Conservation (phyloP, 768 basidiomycete genomes). For the Suillus tomentosus region DNA sequence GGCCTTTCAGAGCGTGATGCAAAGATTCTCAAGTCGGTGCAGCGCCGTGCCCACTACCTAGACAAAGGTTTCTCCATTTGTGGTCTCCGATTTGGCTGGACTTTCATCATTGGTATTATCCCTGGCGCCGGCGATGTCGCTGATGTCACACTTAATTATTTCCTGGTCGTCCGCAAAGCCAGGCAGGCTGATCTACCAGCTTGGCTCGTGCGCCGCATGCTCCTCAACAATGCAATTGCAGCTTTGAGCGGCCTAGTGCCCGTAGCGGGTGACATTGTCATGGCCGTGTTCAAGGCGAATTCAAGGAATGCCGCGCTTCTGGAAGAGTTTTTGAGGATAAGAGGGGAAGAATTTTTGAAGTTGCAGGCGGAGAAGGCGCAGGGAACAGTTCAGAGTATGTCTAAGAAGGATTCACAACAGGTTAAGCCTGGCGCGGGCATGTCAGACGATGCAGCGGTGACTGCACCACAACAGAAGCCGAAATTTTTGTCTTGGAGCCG, state of each 20-base stretch:
- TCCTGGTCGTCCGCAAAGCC: constrained; percentile 75
- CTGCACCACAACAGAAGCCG: constrained; percentile 21
- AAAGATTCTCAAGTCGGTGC: constrained; percentile 71
- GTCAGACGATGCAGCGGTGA: constrained; percentile 36
- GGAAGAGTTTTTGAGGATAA: constrained; percentile 79
- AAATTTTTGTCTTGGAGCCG: constrained; percentile 15
- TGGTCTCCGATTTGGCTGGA: constrained; percentile 86
- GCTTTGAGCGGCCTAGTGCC: constrained; percentile 70
- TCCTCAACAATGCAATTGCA: constrained; percentile 73
- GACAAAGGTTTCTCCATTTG: constrained; percentile 84
- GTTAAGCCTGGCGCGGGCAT: constrained; percentile 59
- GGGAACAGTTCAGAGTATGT: constrained; percentile 25
- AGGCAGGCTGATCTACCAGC: constrained; percentile 66
- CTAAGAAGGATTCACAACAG: constrained; percentile 41
- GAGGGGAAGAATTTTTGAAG: constrained; percentile 74
- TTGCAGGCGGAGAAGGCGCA: constrained; percentile 39
- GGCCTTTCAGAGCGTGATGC: constrained; percentile 79
- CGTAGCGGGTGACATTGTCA: constrained; percentile 69
- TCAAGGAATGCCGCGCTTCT: constrained; percentile 84
- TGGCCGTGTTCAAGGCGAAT: constrained; percentile 86
- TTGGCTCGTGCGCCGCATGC: constrained; percentile 75
- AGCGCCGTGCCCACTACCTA: constrained; percentile 78
- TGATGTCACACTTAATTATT: constrained; percentile 67
- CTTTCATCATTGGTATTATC: constrained; percentile 76
- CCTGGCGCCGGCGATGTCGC: constrained; percentile 71